Conservation (phyloP, 495 filamentous ascomycete species). For the Aspergillus baeticus region DNA sequence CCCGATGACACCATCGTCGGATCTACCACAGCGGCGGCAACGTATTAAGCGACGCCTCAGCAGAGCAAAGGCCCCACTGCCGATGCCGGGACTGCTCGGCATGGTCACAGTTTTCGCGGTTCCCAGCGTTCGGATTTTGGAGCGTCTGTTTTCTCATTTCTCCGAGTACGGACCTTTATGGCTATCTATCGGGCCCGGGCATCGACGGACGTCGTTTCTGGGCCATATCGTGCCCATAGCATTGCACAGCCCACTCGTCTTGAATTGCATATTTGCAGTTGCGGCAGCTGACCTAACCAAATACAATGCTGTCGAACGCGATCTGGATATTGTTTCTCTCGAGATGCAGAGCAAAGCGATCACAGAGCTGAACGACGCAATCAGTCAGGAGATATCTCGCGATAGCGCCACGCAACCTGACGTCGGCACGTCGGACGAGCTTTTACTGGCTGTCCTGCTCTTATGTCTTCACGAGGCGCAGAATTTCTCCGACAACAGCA, state of each 20-base stretch:
- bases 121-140: slow-evolving; percentile 4
- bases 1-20: background rate
- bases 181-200: slow-evolving; percentile 15
- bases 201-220: slow-evolving; percentile 8
- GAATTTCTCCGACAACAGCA: slow-evolving; percentile 17
- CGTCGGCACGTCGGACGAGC: slow-evolving; percentile 5
- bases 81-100: background rate
- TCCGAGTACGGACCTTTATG: slow-evolving; percentile 15
- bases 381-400: background rate
- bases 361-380: background rate
- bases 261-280: slow-evolving; percentile 18
- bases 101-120: slow-evolving; percentile 21
- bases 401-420: no score
- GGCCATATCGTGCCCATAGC: slow-evolving; percentile 14
- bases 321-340: slow-evolving; percentile 3
- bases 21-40: background rate
- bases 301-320: slow-evolving; percentile 7
- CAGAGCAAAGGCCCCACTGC: background rate
- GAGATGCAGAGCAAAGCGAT: background rate
- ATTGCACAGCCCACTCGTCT: slow-evolving; percentile 11
- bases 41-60: background rate
- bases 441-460: slow-evolving; percentile 16
- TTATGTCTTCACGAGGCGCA: slow-evolving; percentile 26
- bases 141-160: slow-evolving; percentile 19
- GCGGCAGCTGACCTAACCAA: slow-evolving; percentile 21